A percentile compares a stretch with the other conserved stretches of the same genome.
phyloP scores from a whole-genome alignment of 306 rosid species.

The Ochetophila trinervis region DNA sequence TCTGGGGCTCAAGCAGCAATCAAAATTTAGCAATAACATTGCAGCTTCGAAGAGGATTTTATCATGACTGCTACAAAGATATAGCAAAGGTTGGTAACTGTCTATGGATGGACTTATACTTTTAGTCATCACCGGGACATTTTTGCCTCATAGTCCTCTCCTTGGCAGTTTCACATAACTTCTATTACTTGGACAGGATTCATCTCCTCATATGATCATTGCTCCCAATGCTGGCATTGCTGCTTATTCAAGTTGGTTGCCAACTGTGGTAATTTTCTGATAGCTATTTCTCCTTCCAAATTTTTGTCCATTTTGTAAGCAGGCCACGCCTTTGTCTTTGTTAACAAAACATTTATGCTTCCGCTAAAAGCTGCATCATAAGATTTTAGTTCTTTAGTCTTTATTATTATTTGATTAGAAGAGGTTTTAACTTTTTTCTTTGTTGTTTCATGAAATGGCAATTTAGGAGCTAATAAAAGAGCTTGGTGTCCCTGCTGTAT shows the following conservation, averaged over 20 bases:
- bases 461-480: conserved; percentile 61
- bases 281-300: neutral
- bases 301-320: neutral
- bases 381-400: neutral
- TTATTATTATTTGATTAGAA: neutral
- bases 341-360: too few relatives aligned
- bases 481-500: conserved; percentile 55
- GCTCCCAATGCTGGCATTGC: conserved; percentile 94
- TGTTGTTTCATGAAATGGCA: conserved; percentile 15
- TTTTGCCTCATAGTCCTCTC: conserved; percentile 2
- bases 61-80: conserved; percentile 73
- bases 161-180: conserved; percentile 8
- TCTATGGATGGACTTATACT: conserved; percentile 3
- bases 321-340: neutral
- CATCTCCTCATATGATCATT: conserved; percentile 61
- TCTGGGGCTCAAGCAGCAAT: conserved; percentile 19
- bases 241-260: conserved; percentile 86
- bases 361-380: too few relatives aligned
- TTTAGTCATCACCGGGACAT: neutral
- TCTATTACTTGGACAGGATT: conserved; percentile 38
- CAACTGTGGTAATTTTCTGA: conserved; percentile 60
- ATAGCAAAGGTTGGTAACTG: conserved; percentile 48
- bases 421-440: conserved; percentile 2
- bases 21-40: conserved; percentile 45
- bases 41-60: conserved; percentile 67